phyloP scores from a whole-genome alignment of 768 basidiomycete species.

The Mycena capillaripes region DNA sequence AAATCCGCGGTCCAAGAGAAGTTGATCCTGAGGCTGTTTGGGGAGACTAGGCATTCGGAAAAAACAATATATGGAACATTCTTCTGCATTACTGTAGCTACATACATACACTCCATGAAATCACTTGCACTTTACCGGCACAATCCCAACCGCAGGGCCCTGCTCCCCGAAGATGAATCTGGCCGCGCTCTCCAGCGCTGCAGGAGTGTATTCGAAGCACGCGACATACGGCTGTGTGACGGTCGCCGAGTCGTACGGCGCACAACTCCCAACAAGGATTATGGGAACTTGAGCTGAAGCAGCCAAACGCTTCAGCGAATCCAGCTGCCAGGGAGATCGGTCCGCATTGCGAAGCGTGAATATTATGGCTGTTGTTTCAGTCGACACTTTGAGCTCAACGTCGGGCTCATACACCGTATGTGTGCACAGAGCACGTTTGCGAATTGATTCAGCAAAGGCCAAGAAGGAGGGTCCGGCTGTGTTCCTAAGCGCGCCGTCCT shows the following conservation, averaged over 20 bases:
- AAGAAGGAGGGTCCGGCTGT: conserved; percentile 71
- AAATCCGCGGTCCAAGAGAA: conserved; percentile 52
- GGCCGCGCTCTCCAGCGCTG: conserved; percentile 62
- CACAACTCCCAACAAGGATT: conserved; percentile 71
- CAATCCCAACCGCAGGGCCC: conserved; percentile 7
- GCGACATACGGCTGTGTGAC: conserved; percentile 55
- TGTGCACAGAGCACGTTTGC: conserved; percentile 46
- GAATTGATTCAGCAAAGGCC: conserved; percentile 59
- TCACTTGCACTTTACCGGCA: conserved; percentile 21
- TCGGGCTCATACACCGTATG: conserved; percentile 63
- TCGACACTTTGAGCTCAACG: conserved; percentile 18
- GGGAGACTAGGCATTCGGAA: conserved; percentile 37
- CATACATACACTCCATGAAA: conserved; percentile 8
- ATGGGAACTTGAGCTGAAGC: conserved; percentile 47
- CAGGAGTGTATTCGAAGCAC: conserved; percentile 71
- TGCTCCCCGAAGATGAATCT: conserved; percentile 58
- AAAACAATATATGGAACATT: not conserved
- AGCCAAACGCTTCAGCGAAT: conserved; percentile 50
- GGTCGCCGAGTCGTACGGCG: conserved; percentile 72
- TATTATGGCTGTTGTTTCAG: conserved; percentile 51
- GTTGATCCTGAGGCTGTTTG: conserved; percentile 58
- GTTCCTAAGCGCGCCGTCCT: conserved; percentile 62
- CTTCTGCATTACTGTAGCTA: conserved; percentile 16
- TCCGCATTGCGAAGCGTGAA: conserved; percentile 74
- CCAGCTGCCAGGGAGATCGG: conserved; percentile 65